Evolutionary conservation across 257 asterid genomes (phyloP).

Genomic region (Catharanthus roseus): DNA sequence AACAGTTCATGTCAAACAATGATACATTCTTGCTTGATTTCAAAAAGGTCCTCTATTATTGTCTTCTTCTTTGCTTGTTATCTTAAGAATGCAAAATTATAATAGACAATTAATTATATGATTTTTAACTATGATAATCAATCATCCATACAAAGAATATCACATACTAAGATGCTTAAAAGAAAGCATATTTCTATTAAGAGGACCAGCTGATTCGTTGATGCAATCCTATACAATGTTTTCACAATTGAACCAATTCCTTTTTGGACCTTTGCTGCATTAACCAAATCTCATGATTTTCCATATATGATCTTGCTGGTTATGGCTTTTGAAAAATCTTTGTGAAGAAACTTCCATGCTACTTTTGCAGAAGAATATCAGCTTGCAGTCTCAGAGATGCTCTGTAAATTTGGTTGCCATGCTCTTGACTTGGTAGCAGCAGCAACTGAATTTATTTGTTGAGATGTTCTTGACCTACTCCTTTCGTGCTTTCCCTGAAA

Average conservation of each 20-base stretch:
- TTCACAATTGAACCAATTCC: constrained; percentile 11
- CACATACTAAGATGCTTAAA: constrained; percentile 6
- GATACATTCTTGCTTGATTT: too few relatives aligned
- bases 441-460: constrained; percentile 34
- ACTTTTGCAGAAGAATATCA: constrained; percentile 18
- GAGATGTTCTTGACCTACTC: constrained; percentile 40
- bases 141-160: constrained; percentile 8
- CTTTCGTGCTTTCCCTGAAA: constrained; percentile 62
- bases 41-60: too few relatives aligned
- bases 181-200: constrained; percentile 15
- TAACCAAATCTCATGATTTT: neutral
- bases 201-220: constrained; percentile 13
- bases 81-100: neutral
- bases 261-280: constrained; percentile 1
- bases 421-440: constrained; percentile 43
- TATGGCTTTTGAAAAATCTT: constrained; percentile 1
- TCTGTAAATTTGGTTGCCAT: constrained; percentile 83
- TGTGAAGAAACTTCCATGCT: constrained; percentile 4
- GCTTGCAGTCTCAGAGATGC: constrained; percentile 78
- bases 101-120: too few relatives aligned
- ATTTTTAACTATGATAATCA: constrained; percentile 4
- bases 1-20: neutral
- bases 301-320: neutral
- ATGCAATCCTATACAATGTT: constrained; percentile 10
- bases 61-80: neutral